Evolutionary conservation across 768 basidiomycete genomes (phyloP).

Genomic region (Lactifluus piperatus): DNA sequence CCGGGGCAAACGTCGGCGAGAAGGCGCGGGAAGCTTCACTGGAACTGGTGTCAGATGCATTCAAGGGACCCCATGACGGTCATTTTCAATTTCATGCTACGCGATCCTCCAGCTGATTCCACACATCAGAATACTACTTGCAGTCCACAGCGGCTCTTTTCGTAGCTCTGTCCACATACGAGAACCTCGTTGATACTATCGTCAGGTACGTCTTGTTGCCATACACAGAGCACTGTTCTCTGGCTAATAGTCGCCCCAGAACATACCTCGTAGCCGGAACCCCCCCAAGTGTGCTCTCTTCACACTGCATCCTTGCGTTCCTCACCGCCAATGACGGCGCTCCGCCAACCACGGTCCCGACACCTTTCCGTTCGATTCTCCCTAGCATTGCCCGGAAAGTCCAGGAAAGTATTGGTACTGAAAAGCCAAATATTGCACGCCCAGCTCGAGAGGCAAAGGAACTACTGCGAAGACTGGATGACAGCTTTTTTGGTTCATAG

Average conservation of each 20-base stretch:
- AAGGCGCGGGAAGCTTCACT: constrained; percentile 63
- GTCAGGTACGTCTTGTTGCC: constrained; percentile 44
- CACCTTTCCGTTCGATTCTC: constrained; percentile 56
- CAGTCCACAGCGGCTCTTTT: constrained; percentile 58
- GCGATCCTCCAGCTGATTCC: background rate
- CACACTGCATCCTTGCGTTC: constrained; percentile 50
- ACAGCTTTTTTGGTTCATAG: constrained; percentile 16
- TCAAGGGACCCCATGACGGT: constrained; percentile 67
- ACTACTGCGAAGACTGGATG: constrained; percentile 31
- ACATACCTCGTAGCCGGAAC: constrained; percentile 59
- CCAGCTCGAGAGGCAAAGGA: constrained; percentile 83
- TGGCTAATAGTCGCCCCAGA: constrained; percentile 29
- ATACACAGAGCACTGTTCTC: background rate
- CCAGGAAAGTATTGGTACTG: constrained; percentile 56
- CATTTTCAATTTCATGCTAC: constrained; percentile 2
- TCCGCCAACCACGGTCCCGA: constrained; percentile 27
- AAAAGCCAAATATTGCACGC: constrained; percentile 62
- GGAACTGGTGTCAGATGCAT: constrained; percentile 72
- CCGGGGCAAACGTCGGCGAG: constrained; percentile 65
- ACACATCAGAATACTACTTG: constrained; percentile 52
- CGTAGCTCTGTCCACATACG: constrained; percentile 49
- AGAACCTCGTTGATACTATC: constrained; percentile 55
- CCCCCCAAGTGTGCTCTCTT: constrained; percentile 52
- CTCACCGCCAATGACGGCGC: constrained; percentile 38
- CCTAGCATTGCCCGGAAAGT: constrained; percentile 65